A percentile compares a stretch with the other conserved stretches of the same genome.
Conservation (phyloP, 208 protist genomes). For the Tritrichomonas musculus region DNA sequence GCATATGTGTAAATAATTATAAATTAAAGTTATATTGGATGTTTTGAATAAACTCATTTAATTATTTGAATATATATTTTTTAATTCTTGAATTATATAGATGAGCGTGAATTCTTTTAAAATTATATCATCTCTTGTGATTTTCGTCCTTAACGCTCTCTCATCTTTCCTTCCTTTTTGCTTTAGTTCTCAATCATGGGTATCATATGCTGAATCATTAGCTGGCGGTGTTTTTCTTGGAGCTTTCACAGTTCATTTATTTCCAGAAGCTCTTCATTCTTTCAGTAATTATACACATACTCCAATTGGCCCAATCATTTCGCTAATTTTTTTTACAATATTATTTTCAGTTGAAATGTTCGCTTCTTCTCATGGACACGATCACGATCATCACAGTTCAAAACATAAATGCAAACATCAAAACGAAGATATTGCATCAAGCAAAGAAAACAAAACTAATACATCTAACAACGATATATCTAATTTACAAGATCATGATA, state of each 20-base stretch:
- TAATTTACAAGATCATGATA: no score
- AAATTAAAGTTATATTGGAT: no score
- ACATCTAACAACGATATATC: no score
- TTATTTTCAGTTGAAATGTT: neutral
- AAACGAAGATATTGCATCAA: neutral
- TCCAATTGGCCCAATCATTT: neutral
- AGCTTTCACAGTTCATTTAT: neutral
- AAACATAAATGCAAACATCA: neutral
- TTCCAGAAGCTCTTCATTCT: neutral
- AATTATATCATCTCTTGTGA: neutral
- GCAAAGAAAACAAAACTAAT: no score
- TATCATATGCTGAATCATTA: neutral
- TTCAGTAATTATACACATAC: neutral
- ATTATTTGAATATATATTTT: no score
- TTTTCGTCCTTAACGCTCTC: neutral
- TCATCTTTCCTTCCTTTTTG: neutral
- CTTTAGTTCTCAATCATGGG: neutral
- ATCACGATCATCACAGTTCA: neutral
- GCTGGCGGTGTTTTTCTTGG: neutral
- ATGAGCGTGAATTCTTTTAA: no score
- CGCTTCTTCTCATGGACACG: neutral
- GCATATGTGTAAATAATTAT: no score
- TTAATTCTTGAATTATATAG: no score
- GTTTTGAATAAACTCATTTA: no score
- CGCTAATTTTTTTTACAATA: neutral